Conservation (phyloP, 805 yeast species). For the Candida saitoana region DNA sequence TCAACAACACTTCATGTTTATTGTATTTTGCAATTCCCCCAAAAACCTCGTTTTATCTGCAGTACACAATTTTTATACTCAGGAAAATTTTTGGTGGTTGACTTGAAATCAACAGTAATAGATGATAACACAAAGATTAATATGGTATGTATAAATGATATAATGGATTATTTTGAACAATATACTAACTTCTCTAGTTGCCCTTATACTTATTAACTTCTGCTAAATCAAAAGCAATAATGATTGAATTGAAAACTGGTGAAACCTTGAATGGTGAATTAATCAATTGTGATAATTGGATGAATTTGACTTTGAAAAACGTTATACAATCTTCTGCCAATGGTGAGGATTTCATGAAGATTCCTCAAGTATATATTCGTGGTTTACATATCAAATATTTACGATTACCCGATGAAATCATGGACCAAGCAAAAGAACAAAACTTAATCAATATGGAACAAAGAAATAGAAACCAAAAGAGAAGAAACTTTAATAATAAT, state of each 20-base stretch:
- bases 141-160: neutral
- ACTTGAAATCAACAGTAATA: neutral
- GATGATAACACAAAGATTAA: neutral
- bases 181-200: conserved; percentile 46
- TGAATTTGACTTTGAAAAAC: conserved; percentile 82
- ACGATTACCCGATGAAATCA: conserved; percentile 68
- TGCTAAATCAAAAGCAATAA: conserved; percentile 81
- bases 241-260: conserved; percentile 88
- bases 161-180: neutral
- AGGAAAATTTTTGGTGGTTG: neutral
- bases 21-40: too few species aligned
- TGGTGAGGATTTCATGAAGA: conserved; percentile 58
- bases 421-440: conserved; percentile 71
- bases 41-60: too few species aligned
- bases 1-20: too few species aligned
- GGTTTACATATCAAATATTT: conserved; percentile 81
- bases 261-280: conserved; percentile 83
- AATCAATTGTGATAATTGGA: conserved; percentile 87
- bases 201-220: conserved; percentile 89
- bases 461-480: conserved; percentile 42
- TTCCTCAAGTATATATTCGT: conserved; percentile 74
- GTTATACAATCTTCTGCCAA: conserved; percentile 63
- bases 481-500: conserved; percentile 30
- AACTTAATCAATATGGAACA: conserved; percentile 49
- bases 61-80: too few species aligned